These are phyloP conservation scores for Eucalyptus pumila DNA, from an alignment of 345 rosid genomes.

Conservation along the genomic window DNA sequence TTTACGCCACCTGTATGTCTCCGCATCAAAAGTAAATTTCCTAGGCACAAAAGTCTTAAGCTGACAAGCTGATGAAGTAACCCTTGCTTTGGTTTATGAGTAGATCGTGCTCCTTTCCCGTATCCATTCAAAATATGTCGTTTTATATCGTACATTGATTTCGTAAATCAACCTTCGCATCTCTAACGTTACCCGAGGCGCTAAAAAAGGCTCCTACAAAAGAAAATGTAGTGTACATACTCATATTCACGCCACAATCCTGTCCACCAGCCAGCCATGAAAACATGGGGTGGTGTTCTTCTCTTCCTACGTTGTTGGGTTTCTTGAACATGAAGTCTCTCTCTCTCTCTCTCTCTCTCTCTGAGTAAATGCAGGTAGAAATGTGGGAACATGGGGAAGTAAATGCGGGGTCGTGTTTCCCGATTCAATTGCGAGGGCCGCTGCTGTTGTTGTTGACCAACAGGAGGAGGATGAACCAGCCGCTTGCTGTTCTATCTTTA, in stretches of 20 bases:
- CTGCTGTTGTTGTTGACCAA: background rate
- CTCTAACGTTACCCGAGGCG: background rate
- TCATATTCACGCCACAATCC: background rate
- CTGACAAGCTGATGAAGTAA: background rate
- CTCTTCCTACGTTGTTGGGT: background rate
- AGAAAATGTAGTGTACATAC: background rate
- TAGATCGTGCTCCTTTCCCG: background rate
- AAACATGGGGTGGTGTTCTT: background rate
- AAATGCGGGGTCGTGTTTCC: constrained; percentile 5
- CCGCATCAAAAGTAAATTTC: background rate
- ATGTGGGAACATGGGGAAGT: constrained; percentile 11
- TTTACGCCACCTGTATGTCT: background rate
- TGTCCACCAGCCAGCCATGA: background rate
- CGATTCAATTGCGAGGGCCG: background rate
- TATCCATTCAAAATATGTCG: background rate
- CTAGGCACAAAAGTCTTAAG: background rate
- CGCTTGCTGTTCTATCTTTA: background rate
- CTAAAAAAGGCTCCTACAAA: background rate
- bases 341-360: background rate
- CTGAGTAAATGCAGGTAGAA: background rate
- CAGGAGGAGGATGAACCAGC: background rate
- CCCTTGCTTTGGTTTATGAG: background rate
- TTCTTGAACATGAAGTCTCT: background rate
- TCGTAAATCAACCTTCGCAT: background rate
- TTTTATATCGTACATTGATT: background rate